A percentile compares a stretch with the other conserved stretches of the same genome.
Evolutionary conservation across 306 rosid species (phyloP).

Genomic region (Casuarina equisetifolia): DNA sequence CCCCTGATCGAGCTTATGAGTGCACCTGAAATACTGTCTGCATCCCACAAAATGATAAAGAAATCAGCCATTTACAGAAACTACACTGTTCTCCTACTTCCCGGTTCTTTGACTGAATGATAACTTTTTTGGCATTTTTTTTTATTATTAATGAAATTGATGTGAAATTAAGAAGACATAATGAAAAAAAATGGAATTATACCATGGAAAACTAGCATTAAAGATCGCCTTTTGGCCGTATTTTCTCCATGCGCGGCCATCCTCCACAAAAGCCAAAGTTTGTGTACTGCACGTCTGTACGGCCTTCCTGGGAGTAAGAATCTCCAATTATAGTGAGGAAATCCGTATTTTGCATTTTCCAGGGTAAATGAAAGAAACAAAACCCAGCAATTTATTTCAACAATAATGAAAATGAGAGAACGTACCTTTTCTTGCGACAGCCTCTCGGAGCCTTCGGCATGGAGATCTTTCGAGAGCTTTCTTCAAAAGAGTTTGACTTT

Average conservation of each 20-base stretch:
- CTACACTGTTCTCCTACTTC: too few relatives aligned
- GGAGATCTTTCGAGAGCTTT: constrained; percentile 37
- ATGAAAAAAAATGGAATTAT: neutral
- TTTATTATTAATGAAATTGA: too few relatives aligned
- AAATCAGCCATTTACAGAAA: too few relatives aligned
- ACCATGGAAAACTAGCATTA: constrained; percentile 46
- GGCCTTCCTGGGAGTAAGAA: constrained; percentile 38
- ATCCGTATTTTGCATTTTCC: neutral
- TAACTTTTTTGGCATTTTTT: too few relatives aligned
- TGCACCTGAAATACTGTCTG: constrained; percentile 47
- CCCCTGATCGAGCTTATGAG: constrained; percentile 39
- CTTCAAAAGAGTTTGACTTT: constrained; percentile 40
- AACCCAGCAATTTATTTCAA: too few relatives aligned
- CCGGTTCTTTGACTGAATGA: too few relatives aligned
- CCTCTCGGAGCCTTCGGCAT: constrained; percentile 44
- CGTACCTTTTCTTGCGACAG: constrained; percentile 59
- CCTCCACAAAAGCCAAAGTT: constrained; percentile 34
- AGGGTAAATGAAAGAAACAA: neutral
- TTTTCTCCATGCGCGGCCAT: constrained; percentile 75
- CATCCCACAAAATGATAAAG: neutral
- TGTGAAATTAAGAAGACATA: too few relatives aligned
- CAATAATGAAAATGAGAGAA: too few relatives aligned
- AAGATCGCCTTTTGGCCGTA: constrained; percentile 68
- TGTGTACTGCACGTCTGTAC: constrained; percentile 40
- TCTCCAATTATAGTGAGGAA: neutral